Evolutionary conservation across 305 asterid species (phyloP).

Genomic region (Plantago coronopus): DNA sequence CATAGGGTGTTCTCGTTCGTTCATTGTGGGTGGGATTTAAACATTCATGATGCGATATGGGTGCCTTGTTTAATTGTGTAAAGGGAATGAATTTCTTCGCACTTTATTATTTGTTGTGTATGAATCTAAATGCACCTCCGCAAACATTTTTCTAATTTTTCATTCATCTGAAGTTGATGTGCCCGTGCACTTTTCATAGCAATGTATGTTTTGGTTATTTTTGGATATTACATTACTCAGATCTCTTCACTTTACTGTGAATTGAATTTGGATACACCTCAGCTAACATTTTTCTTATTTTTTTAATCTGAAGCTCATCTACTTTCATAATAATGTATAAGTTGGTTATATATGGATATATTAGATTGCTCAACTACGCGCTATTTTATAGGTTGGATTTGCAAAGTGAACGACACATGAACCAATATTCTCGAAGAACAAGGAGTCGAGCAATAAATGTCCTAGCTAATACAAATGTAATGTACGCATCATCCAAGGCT

Average conservation of each 20-base stretch:
- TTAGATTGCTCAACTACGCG: conserved; percentile 7
- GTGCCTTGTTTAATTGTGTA: not conserved
- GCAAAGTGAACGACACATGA: conserved; percentile 27
- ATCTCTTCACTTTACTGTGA: not conserved
- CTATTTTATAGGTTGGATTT: conserved; percentile 36
- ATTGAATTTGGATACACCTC: not conserved
- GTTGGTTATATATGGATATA: not conserved
- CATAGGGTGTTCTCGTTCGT: not conserved
- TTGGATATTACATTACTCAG: too few relatives aligned
- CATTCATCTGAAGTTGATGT: too few relatives aligned
- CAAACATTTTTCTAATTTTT: too few relatives aligned
- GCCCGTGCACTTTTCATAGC: too few relatives aligned
- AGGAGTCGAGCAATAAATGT: conserved; percentile 50
- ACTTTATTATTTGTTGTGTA: too few relatives aligned
- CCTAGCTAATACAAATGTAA: conserved; percentile 81
- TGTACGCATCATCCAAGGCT: conserved; percentile 61
- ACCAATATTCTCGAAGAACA: conserved; percentile 35
- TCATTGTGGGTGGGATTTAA: not conserved
- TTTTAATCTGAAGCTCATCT: not conserved
- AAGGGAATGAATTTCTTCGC: not conserved
- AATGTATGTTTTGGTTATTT: too few relatives aligned
- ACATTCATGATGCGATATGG: not conserved
- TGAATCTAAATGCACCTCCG: too few relatives aligned
- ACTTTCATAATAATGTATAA: not conserved
- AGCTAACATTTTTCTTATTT: not conserved